These are phyloP conservation scores for Panicum hallii DNA, from an alignment of 202 grass and related monocot species.

Conservation along the genomic window DNA sequence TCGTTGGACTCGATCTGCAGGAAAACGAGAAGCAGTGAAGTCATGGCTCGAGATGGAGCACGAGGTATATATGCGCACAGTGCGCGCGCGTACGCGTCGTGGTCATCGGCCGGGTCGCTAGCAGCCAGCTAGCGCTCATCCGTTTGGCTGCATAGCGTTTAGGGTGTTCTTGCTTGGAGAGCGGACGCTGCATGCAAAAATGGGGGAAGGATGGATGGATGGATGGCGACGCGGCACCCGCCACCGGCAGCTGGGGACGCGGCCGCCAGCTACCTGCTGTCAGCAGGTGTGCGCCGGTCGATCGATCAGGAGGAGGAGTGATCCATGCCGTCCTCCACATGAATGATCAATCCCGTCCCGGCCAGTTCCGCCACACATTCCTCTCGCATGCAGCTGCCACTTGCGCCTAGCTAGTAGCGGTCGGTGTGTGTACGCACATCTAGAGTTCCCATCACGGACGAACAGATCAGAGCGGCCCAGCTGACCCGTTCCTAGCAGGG, in stretches of 20 bases:
- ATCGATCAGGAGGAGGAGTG: too few species aligned
- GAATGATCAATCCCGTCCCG: too few species aligned
- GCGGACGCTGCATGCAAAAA: background rate
- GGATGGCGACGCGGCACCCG: conserved; percentile 10
- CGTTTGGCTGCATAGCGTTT: background rate
- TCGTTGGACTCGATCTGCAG: too few species aligned
- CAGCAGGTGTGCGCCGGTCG: background rate
- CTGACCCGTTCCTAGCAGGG: background rate
- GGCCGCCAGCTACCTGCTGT: background rate
- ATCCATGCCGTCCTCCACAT: too few species aligned
- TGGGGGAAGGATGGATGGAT: background rate
- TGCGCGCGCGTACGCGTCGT: background rate
- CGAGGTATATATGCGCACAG: background rate
- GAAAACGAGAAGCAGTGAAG: too few species aligned
- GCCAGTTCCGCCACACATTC: too few species aligned
- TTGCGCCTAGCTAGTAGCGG: background rate
- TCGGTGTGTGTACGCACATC: background rate
- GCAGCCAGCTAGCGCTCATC: background rate
- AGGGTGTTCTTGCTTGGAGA: background rate
- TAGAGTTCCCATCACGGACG: background rate
- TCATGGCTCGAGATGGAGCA: background rate
- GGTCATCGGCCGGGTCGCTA: background rate
- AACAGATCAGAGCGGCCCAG: too few species aligned
- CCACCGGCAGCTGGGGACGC: conserved; percentile 1
- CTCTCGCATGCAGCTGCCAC: background rate